Evolutionary conservation across 106 monocot genomes (phyloP), one percentile per base, ranked within the genome.

Genomic region (Dendrobium chrysotoxum): DNA sequence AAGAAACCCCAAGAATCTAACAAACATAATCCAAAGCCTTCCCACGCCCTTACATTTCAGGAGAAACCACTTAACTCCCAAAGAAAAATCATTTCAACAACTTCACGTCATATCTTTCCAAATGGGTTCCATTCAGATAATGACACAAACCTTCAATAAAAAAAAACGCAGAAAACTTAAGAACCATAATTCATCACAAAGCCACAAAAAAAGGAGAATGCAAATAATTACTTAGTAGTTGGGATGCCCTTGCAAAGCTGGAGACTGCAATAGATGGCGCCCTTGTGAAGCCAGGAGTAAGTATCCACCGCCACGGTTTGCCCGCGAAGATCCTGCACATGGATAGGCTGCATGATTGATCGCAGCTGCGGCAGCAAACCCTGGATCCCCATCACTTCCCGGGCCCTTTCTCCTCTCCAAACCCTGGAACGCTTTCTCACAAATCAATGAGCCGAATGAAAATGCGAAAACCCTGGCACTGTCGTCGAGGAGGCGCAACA

Each of bases 281-380:
- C 97, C 83, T 98, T 98, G 92, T 98, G 97, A 65, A 98, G 97
- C 97, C 97, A 98, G 4, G 94, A 98, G 71, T 98, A 98, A 61
- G 97, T 94, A 82, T 98, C 97, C 28, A 98, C 88, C 78, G 97
- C 97, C 53, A 98, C 97, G 64, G 83, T 88, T 72, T 87, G 82
- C 16, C 92, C 97, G 17, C 78, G 77, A 70, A 98, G 89, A 74
- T 92, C 91, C 87, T 95, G 86, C 42, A 91, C 82, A 81, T 83
- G 79, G 71, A 98, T 87, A 7, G 97, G 94, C 76, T 75, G 75
- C 94, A 92, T 98, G 79, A 91, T 98, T 66, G 97, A 95, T 84
- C 91, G 92, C 84, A 98, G 86, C 89, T 82, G 86, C 0, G 97
- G 97, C 20, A 98, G 89, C 82, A 98, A 77, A 6, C 97, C 97